phyloP scores from a whole-genome alignment of 2,329 filamentous ascomycete genomes.

The Apiospora saccharicola region DNA sequence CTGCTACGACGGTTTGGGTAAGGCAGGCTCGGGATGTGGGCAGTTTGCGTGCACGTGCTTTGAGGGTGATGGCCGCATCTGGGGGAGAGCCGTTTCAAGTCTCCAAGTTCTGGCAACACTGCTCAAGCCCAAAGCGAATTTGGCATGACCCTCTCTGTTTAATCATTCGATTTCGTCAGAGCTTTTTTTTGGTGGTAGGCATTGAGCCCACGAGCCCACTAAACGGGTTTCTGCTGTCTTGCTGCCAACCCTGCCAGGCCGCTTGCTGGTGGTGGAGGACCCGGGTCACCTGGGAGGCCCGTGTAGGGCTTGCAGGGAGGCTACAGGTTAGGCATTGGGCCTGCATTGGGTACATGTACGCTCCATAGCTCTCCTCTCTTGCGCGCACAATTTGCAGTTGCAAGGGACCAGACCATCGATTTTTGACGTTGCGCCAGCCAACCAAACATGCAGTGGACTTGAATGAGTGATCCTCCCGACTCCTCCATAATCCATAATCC shows the following conservation, averaged over 20 bases:
- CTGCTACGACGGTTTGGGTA: constrained; percentile 7
- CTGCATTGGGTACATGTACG: constrained; percentile 2
- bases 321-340: neutral
- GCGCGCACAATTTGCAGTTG: neutral
- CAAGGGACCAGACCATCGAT: constrained; percentile 4
- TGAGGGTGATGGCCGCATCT: neutral
- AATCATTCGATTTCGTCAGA: neutral
- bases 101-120: constrained; percentile 11
- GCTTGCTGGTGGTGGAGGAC: neutral
- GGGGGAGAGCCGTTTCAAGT: constrained; percentile 17
- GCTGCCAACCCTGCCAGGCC: neutral
- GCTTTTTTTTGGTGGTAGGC: neutral
- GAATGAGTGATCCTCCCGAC: constrained; percentile 5
- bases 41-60: constrained; percentile 16
- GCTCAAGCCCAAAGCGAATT: neutral
- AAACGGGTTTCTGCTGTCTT: neutral
- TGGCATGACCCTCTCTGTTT: neutral
- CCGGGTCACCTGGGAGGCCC: neutral
- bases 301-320: constrained; percentile 1
- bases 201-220: neutral
- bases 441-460: neutral
- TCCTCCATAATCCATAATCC: neutral
- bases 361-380: neutral
- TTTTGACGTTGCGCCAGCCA: constrained; percentile 3
- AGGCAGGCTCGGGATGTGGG: constrained; percentile 1